Evolutionary conservation across 495 filamentous ascomycete species (phyloP).

Genomic region (Elasticomyces elasticus): DNA sequence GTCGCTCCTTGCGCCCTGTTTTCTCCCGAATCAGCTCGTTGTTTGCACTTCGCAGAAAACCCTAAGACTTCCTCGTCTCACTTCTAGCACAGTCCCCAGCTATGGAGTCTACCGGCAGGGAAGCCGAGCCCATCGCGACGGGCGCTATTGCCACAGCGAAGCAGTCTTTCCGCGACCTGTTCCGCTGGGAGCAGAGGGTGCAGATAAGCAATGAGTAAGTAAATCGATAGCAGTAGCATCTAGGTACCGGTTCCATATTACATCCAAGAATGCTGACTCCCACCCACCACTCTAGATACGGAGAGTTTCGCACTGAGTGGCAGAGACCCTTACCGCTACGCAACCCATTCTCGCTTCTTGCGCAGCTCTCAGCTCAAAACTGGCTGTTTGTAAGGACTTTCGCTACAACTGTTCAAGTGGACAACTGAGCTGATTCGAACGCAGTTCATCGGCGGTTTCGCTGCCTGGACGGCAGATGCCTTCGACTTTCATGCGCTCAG

Average conservation of each 20-base stretch:
- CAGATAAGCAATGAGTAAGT: slow-evolving; percentile 51
- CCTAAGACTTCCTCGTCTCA: too few species aligned
- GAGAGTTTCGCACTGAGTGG: slow-evolving; percentile 49
- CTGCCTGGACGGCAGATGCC: slow-evolving; percentile 59
- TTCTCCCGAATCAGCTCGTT: too few species aligned
- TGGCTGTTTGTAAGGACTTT: slow-evolving; percentile 61
- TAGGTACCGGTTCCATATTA: too few species aligned
- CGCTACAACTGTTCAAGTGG: too few species aligned
- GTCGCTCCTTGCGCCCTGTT: too few species aligned
- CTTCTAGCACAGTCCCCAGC: too few species aligned
- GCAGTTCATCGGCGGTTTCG: slow-evolving; percentile 51
- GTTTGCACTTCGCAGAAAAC: too few species aligned
- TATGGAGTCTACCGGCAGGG: slow-evolving; percentile 13
- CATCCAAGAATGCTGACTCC: too few species aligned
- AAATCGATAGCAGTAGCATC: too few species aligned
- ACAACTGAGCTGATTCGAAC: slow-evolving; percentile 53
- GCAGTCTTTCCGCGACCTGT: slow-evolving; percentile 53
- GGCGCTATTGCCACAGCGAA: slow-evolving; percentile 48
- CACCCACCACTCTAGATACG: too few species aligned
- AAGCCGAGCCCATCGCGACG: slow-evolving; percentile 48
- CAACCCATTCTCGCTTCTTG: slow-evolving; percentile 53
- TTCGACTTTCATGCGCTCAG: slow-evolving; percentile 72
- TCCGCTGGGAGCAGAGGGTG: slow-evolving; percentile 58
- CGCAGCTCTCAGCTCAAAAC: slow-evolving; percentile 42
- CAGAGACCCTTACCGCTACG: slow-evolving; percentile 45